Evolutionary conservation across 768 basidiomycete species (phyloP).

Genomic region (Butyriboletus loyo): DNA sequence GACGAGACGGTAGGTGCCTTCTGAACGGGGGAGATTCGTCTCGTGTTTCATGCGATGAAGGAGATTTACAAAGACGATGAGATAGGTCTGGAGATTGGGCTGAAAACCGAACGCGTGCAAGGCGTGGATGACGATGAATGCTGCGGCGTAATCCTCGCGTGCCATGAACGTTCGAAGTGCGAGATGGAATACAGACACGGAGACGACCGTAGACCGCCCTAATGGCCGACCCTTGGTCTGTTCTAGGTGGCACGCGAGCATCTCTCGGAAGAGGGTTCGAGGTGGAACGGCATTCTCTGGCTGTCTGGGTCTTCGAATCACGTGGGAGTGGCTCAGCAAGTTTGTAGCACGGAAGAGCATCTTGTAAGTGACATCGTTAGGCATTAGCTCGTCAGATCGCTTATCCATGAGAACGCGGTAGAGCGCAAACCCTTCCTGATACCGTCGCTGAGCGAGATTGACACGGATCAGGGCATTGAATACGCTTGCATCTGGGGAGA

Average conservation of each 20-base stretch:
- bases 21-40: neutral
- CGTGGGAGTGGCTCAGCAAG: constrained; percentile 14
- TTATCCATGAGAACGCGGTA: constrained; percentile 40
- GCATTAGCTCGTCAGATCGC: constrained; percentile 27
- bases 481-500: constrained; percentile 38
- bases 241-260: constrained; percentile 36
- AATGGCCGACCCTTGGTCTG: constrained; percentile 14
- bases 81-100: constrained; percentile 38
- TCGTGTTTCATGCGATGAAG: constrained; percentile 31
- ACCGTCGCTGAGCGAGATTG: constrained; percentile 32
- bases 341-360: constrained; percentile 37
- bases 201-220: constrained; percentile 27
- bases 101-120: constrained; percentile 29
- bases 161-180: constrained; percentile 45
- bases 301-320: constrained; percentile 22
- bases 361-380: constrained; percentile 47
- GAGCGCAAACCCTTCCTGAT: constrained; percentile 39
- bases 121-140: constrained; percentile 37
- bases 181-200: constrained; percentile 37
- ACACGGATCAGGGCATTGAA: constrained; percentile 49
- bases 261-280: constrained; percentile 44
- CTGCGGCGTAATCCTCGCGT: constrained; percentile 46
- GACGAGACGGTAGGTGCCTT: constrained; percentile 16
- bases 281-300: constrained; percentile 31
- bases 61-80: constrained; percentile 39